These are phyloP conservation scores for Sarcodon sp. DNA, from an alignment of 768 basidiomycete species.

Conservation along the genomic window DNA sequence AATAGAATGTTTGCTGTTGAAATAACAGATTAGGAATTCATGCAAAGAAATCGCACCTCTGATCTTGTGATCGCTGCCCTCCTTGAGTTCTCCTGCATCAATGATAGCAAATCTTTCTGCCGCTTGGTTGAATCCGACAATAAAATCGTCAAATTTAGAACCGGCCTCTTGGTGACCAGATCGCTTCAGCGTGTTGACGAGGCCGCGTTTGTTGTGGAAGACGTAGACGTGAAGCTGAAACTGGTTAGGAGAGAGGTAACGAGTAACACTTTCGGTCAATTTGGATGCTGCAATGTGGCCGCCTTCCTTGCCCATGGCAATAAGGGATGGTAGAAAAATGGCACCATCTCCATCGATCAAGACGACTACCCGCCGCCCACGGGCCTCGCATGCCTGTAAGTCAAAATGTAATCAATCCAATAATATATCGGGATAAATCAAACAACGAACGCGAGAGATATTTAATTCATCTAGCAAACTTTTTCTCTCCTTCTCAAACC, in stretches of 20 bases:
- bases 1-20: constrained; percentile 7
- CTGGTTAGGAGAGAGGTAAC: constrained; percentile 11
- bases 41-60: constrained; percentile 34
- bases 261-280: constrained; percentile 21
- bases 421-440: not conserved
- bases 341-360: constrained; percentile 55
- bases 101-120: constrained; percentile 53
- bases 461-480: not conserved
- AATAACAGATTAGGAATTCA: not conserved
- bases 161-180: constrained; percentile 19
- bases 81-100: constrained; percentile 60
- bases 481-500: not conserved
- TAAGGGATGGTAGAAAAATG: constrained; percentile 43
- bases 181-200: constrained; percentile 34
- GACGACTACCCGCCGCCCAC: constrained; percentile 24
- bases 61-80: constrained; percentile 66
- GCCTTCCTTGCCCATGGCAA: constrained; percentile 41
- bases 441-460: not conserved
- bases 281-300: constrained; percentile 42
- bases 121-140: constrained; percentile 60
- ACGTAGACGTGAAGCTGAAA: constrained; percentile 48
- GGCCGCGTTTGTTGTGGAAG: constrained; percentile 51
- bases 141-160: constrained; percentile 46
- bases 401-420: not conserved
- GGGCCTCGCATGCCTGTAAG: constrained; percentile 7